Evolutionary conservation across 371 early-diverging fungal genomes (phyloP), one percentile per base, ranked within the genome.

Genomic region (Thermomucor indicae-seudaticae): DNA sequence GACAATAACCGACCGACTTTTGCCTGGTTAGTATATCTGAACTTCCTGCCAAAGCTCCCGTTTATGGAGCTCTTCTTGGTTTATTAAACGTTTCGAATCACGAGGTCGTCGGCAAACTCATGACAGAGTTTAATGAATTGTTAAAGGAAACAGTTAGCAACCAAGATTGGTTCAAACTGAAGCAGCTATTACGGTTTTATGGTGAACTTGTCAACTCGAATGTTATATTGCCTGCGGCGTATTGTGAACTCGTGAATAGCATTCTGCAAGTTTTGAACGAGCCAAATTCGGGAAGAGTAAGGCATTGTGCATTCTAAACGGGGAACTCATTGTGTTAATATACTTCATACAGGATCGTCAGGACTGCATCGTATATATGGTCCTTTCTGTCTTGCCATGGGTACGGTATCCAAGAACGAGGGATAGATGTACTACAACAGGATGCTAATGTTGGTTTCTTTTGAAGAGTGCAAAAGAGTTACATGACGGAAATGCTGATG

Each of bases 321-420:
- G 12, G 1, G 16, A 27, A 17, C n/a, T n/a, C n/a, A n/a, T 48
- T 24, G 27, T 24, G 38, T 23, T 4, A 35, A 5, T 41, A 12
- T 37, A 5, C 49, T 11, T 42, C 23, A 12, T 17, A 0, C 51
- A 80, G 69, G 72, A 80, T 49, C 83, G 83, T 8, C 71, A 78
- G n/a, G 93, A 91, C 64, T 84, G 87, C 47, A 70, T 88, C 41
- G 84, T 88, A 16, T 86, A 75, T 46, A 65, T 85, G 17, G 81
- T 90, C 4, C 67, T 91, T 35, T 70, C 85, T 8, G 78, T 89
- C 16, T 63, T 95, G 42, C 91, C 91, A 32, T 93, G 89, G 89
- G 86, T 78, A 67, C 19, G 37, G 16, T 32, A 32, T 32, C 32
- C 19, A n/a, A n/a, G n/a, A n/a, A n/a, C n/a, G n/a, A n/a, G 40